phyloP scores from a whole-genome alignment of 768 basidiomycete species.

The Hericium coralloides region DNA sequence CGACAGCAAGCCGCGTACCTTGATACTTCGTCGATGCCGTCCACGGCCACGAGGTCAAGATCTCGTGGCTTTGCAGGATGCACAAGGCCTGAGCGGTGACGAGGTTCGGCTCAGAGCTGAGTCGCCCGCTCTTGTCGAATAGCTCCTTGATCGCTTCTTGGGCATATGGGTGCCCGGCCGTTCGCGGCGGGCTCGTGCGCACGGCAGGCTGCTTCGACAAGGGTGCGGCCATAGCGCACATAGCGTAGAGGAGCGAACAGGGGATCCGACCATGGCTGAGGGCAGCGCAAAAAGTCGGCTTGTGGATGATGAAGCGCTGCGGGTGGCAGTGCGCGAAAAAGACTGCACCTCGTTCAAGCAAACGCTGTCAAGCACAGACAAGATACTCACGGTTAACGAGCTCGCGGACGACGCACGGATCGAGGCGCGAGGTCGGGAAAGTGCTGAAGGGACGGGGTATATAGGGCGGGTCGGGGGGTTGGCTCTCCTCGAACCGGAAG shows the following conservation, averaged over 20 bases:
- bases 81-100: constrained; percentile 70
- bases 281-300: constrained; percentile 62
- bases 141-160: constrained; percentile 58
- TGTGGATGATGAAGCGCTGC: constrained; percentile 67
- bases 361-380: neutral
- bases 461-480: neutral
- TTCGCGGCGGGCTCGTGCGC: constrained; percentile 37
- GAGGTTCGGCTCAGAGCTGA: constrained; percentile 55
- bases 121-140: constrained; percentile 60
- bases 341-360: constrained; percentile 31
- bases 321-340: constrained; percentile 82
- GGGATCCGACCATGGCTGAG: constrained; percentile 64
- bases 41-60: constrained; percentile 23
- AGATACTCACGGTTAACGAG: constrained; percentile 10
- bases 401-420: constrained; percentile 13
- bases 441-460: neutral
- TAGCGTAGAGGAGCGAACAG: constrained; percentile 57
- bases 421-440: constrained; percentile 7
- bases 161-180: constrained; percentile 30
- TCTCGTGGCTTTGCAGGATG: constrained; percentile 62
- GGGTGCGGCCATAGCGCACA: constrained; percentile 75
- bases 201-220: constrained; percentile 59
- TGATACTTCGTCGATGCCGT: constrained; percentile 10
- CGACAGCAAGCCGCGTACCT: constrained; percentile 19
- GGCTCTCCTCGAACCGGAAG: neutral